Evolutionary conservation across 179 eudicot species (phyloP), one percentile per base, ranked within the genome.

Genomic region (Spinacia oleracea): DNA sequence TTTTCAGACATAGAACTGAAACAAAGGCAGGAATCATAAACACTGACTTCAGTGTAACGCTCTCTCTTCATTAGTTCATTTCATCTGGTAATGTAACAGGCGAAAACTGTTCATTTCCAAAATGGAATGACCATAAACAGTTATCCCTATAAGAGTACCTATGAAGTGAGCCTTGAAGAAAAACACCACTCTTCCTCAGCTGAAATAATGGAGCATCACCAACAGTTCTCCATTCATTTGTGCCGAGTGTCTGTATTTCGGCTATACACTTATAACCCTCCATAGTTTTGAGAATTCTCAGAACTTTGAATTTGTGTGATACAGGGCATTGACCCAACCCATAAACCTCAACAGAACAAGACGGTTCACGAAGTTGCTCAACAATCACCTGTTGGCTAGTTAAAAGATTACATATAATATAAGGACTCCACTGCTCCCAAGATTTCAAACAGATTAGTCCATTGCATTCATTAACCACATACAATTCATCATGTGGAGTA

Each of bases 391-490:
- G 21, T 35, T 53, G 21, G 45, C 64, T 43, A 20, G 76, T 73
- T 11, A 73, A 25, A 20, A 73, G 76, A 35, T 55, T 73, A 23
- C 76, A 73, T 55, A 73, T 12, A 18, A 55, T 51, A 15, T 46
- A 71, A 34, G 76, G 76, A 51, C 29, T 73, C 76, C 62, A 73
- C 20, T 51, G 64, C 45, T 5, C 46, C 45, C 63, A 73, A 9
- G 63, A 16, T 20, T 31, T 53, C 11, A 73, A 73, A 73, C 76
- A 73, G 31, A 73, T 51, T 31, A 51, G 0, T 20, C 76, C 76
- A 73, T 73, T 73, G 64, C 76, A 73, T 53, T 53, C 45, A 32
- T 55, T 55, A 53, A 73, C 62, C 27, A 73, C 59, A 71, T 50
- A 53, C 29, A 73, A 10, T 0, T 51, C 9, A 32, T 73, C 31